Conservation (phyloP, 331 rosid genomes). For the Erythrophleum ivorense region DNA sequence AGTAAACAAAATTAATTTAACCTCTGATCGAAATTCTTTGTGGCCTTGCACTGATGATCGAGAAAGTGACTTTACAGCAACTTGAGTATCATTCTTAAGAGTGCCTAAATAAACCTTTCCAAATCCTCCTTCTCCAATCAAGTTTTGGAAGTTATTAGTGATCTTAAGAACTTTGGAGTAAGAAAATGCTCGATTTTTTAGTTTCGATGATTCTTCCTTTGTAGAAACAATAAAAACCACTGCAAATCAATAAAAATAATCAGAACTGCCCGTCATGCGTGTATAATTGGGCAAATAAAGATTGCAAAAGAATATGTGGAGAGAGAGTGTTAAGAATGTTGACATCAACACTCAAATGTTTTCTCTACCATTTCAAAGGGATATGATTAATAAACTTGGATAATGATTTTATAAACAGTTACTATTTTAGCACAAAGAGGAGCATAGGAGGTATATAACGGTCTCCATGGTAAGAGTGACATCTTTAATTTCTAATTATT, state of each 20-base stretch:
- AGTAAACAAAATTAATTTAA: background rate
- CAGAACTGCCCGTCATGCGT: too few species aligned
- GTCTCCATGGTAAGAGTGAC: background rate
- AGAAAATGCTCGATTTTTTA: background rate
- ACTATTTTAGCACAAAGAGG: too few species aligned
- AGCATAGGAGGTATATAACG: background rate
- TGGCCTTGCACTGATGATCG: slow-evolving; percentile 44
- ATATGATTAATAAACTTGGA: background rate
- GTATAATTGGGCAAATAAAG: too few species aligned
- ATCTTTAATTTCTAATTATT: background rate
- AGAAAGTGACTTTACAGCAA: slow-evolving; percentile 37
- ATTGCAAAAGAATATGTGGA: too few species aligned
- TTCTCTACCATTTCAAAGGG: too few species aligned
- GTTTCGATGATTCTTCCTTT: background rate
- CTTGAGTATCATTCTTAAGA: slow-evolving; percentile 35
- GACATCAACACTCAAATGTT: too few species aligned
- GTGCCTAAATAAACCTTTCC: slow-evolving; percentile 41
- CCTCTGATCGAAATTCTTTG: slow-evolving; percentile 43
- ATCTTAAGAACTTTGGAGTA: slow-evolving; percentile 34
- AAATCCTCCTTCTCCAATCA: slow-evolving; percentile 47
- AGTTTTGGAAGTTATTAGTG: slow-evolving; percentile 44
- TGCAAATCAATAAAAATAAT: background rate
- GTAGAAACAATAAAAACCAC: background rate
- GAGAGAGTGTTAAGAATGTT: too few species aligned
- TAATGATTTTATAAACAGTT: too few species aligned